Base-by-base conservation (phyloP, 2,329 filamentous ascomycete species). In the Aspergillus pseudoviridinutans region DNA sequence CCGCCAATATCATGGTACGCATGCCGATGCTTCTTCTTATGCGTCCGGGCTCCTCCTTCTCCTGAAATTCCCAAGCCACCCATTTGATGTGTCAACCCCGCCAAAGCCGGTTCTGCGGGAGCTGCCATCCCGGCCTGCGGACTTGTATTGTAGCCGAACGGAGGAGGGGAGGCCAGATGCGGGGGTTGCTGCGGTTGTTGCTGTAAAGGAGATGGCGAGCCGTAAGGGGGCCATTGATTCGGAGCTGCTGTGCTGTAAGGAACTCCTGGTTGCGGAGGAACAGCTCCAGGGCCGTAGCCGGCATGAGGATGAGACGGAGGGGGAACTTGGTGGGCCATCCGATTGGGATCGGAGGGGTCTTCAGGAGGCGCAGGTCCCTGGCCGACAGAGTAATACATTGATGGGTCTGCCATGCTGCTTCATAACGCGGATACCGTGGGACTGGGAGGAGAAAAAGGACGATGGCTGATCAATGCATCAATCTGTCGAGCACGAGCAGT, bases 11-110 rank as follows among this genome's bases (percentile, higher is more conserved):
- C 88, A 74, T 97, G 93, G 74, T 96, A 90, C 62, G 92, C 93
- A 76, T 97, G 93, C 58, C 91, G 86, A 73, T 97, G 89, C 82
- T 96, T 97, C 85, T 96, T 97, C 82, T 92, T 89, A 52, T 78
- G 75, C 41, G 74, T 64, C 72, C 86, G 77, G 52, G 71, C 64
- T 54, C 68, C 71, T 56, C 69, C 64, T 55, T 83, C 80, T 54
- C 70, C 74, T 35, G 82, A 85, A 64, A 96, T 78, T 44, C 82
- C 87, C 83, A 95, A 84, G 59, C 86, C 86, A 46, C 87, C 87
- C 87, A 96, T 89, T 74, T 95, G 91, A 55, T 86, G 82, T 12
- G 76, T 64, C 53, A 82, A 64, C 3, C 76, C 77, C 25, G 69
- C 72, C 67, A 79, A 71, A 32, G 64, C 58, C 29, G 74, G 68